Base-by-base conservation (phyloP, 2,329 filamentous ascomycete genomes). In the Aspergillus candidus region DNA sequence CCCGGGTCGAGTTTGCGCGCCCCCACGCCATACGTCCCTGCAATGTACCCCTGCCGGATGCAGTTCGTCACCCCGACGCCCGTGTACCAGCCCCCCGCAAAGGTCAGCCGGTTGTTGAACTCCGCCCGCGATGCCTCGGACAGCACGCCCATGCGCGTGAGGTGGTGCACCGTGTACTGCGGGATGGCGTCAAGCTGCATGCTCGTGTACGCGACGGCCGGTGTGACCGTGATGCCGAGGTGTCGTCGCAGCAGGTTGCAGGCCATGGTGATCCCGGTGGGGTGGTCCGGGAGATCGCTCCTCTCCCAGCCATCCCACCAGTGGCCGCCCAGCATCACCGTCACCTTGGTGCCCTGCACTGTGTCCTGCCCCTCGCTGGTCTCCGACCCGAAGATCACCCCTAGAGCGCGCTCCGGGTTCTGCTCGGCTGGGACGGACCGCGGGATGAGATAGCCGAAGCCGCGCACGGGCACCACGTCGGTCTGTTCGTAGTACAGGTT, bases 241-340 rank as follows among this genome's bases (percentile, higher is more conserved):
- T 97, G 90, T 14, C 88, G 77, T 49, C 77, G 69, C 2, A 96
- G 71, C 6, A 94, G 72, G 2, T 72, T 67, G 49, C 79, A 78
- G 30, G 90, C 88, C 77, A 91, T 84, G 5, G 67, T 61, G 18
- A 86, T 70, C 12, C 81, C 88, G 52, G 86, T 76, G 11, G 82
- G 72, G 49, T 82, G 75, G 40, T 77, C 71, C 0, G 88, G 89
- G 45, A 79, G 79, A 32, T 72, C 69, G 2, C 66, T 57, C 38
- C 59, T 36, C 52, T 56, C 59, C 71, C 76, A 81, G 46, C 72
- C 77, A 62, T 88, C 76, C 88, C 88, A 97, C 78, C 87, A 88
- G 68, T 96, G 89, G 1, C 93, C 93, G 47, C 93, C 93, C 44
- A 98, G 73, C 82, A 98, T 94, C 55, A 97, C 86, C 12, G 91